Base-by-base conservation (phyloP, 257 asterid genomes). In the Echium plantagineum region DNA sequence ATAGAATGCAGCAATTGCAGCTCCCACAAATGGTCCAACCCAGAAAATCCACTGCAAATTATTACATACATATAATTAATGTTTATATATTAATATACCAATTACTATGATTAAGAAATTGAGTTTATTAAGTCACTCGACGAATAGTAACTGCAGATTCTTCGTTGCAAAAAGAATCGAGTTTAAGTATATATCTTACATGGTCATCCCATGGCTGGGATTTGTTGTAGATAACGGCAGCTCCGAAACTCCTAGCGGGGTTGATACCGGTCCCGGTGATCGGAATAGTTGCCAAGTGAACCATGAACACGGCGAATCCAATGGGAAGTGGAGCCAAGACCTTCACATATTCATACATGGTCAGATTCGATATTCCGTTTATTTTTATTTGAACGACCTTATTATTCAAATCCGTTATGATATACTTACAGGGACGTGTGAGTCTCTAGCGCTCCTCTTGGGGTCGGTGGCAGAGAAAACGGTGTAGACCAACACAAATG, bases 401-500 rank as follows among this genome's bases (percentile, higher is more conserved):
- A 2, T 26, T 35, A 35, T 35, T 35, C 2, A 35, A 35, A 32
- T 32, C 7, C 42, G 42, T 3, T 35, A 8, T 35, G 46, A 35
- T 9, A 9, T 35, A 1, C 46, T 35, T 35, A 85, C 94, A 0
- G 94, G 94, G 24, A 85, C 81, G 49, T 85, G 94, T 16, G 94
- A 83, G 80, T 85, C 94, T 71, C 90, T 71, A 12, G 94, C 94
- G 15, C 28, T 85, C 57, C 94, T 83, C 71, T 85, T 85, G 3
- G 94, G 94, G 56, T 85, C 90, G 46, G 94, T 85, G 21, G 94
- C 94, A 4, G 94, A 74, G 85, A 85, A 85, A 49, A 84, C 94
- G 7, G 88, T 82, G 81, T 84, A 84, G 19, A 81, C 94, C 76
- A 85, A 62, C 55, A 85, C 94, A 49, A 85, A 85, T 61, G 94